These are phyloP conservation scores for Aspergillus japonicus DNA, from an alignment of 2,329 filamentous ascomycete species.

Conservation along the genomic window DNA sequence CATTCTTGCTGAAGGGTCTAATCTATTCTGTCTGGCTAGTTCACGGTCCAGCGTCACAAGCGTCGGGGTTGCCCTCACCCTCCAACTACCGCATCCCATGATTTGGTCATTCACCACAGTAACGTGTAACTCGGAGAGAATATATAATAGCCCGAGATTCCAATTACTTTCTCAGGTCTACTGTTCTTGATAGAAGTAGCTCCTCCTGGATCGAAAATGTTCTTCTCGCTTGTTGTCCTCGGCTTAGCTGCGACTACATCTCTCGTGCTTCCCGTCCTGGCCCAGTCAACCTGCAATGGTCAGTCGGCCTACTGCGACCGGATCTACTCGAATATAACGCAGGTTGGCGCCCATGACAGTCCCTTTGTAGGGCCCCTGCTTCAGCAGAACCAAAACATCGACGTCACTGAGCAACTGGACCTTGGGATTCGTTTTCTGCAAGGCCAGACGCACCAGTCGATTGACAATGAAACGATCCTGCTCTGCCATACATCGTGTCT, in stretches of 20 bases:
- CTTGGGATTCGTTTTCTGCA: slow-evolving; percentile 65
- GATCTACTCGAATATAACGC: slow-evolving; percentile 60
- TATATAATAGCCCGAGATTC: neutral
- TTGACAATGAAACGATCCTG: slow-evolving; percentile 51
- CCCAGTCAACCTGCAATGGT: slow-evolving; percentile 54
- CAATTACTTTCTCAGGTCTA: neutral
- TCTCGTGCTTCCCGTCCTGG: neutral
- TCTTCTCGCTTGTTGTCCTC: neutral
- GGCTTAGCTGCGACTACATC: slow-evolving; percentile 1
- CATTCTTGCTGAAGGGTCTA: neutral
- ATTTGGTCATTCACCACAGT: neutral
- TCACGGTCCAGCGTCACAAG: neutral
- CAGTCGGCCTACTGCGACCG: slow-evolving; percentile 55
- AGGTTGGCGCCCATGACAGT: slow-evolving; percentile 64
- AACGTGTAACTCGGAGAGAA: neutral
- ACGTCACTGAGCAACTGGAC: slow-evolving; percentile 58
- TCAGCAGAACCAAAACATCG: slow-evolving; percentile 61
- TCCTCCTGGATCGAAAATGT: neutral
- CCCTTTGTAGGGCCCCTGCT: slow-evolving; percentile 60
- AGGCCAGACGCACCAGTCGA: slow-evolving; percentile 59
- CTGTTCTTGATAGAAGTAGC: neutral
- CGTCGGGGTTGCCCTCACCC: neutral
- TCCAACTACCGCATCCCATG: neutral
- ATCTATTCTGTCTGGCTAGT: neutral
- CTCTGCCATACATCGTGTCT: slow-evolving; percentile 66